A percentile compares a stretch with the other conserved stretches of the same genome.
phyloP scores from a whole-genome alignment of 2,329 filamentous ascomycete genomes.

The Rhynchosporium graminicola region DNA sequence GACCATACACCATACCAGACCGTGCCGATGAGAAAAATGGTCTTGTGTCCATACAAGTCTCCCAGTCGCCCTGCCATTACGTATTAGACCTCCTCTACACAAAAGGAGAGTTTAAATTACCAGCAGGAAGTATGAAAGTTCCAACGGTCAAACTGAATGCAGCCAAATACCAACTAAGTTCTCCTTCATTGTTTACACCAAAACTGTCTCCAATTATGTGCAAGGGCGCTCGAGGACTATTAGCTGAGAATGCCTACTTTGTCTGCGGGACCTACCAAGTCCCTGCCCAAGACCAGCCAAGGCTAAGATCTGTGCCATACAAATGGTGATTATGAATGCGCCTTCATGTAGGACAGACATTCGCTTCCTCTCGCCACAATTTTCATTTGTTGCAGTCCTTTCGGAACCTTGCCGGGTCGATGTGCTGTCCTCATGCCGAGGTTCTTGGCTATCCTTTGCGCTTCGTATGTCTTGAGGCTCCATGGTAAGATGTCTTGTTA shows the following conservation, averaged over 20 bases:
- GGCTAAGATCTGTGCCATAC: conserved; percentile 49
- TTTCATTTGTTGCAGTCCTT: neutral
- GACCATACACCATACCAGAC: conserved; percentile 34
- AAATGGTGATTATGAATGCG: conserved; percentile 47
- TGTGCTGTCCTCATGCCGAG: neutral
- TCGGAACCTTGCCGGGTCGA: neutral
- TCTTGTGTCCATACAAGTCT: conserved; percentile 53
- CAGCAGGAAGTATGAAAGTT: conserved; percentile 53
- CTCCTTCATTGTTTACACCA: conserved; percentile 44
- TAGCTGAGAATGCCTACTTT: neutral
- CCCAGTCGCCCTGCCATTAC: conserved; percentile 44
- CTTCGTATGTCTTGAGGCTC: neutral
- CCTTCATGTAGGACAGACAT: conserved; percentile 34
- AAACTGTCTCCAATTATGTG: conserved; percentile 50
- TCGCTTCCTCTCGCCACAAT: neutral
- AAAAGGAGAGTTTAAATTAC: conserved; percentile 27
- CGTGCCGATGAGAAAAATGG: conserved; percentile 50
- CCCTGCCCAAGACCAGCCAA: conserved; percentile 48
- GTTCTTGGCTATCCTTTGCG: neutral
- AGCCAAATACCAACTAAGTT: conserved; percentile 58
- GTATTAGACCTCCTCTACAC: neutral
- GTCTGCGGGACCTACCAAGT: neutral
- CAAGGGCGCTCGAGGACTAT: conserved; percentile 43
- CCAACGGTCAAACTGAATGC: conserved; percentile 56
- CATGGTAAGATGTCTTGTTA: neutral